phyloP scores from a whole-genome alignment of 2,329 filamentous ascomycete genomes.

The Leptographium lundbergii region DNA sequence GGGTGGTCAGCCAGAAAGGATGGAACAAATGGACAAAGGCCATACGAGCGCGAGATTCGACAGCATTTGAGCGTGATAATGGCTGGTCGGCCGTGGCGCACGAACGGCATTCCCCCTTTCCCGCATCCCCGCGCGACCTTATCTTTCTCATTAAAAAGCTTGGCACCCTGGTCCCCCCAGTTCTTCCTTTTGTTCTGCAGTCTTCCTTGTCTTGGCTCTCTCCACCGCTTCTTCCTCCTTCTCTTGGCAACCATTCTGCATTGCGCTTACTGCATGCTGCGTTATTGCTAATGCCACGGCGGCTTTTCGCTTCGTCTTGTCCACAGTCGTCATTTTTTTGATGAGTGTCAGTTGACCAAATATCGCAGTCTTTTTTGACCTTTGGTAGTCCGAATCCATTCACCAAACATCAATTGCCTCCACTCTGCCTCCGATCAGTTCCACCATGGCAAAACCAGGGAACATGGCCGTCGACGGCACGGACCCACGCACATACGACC shows the following conservation, averaged over 20 bases:
- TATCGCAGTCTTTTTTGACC: not conserved
- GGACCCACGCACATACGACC: slow-evolving; percentile 7
- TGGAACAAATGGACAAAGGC: too few species aligned
- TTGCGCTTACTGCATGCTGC: not conserved
- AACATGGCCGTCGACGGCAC: slow-evolving; percentile 10
- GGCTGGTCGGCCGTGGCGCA: too few species aligned
- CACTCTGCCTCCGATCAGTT: not conserved
- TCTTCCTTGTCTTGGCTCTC: not conserved
- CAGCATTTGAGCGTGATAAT: too few species aligned
- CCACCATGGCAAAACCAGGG: slow-evolving; percentile 9
- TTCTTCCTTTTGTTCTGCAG: not conserved
- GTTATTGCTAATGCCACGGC: not conserved
- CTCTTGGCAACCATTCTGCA: not conserved
- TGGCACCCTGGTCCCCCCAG: not conserved
- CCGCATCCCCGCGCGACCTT: not conserved
- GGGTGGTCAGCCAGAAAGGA: not conserved
- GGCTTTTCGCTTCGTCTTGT: not conserved
- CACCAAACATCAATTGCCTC: not conserved
- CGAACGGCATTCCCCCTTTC: too few species aligned
- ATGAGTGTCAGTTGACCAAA: not conserved
- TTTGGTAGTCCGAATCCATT: not conserved
- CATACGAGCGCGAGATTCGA: too few species aligned
- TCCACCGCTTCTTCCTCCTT: not conserved
- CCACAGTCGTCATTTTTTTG: not conserved
- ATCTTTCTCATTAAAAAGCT: not conserved